Conservation (phyloP, 2,329 filamentous ascomycete genomes). For the Aphanocladium album region DNA sequence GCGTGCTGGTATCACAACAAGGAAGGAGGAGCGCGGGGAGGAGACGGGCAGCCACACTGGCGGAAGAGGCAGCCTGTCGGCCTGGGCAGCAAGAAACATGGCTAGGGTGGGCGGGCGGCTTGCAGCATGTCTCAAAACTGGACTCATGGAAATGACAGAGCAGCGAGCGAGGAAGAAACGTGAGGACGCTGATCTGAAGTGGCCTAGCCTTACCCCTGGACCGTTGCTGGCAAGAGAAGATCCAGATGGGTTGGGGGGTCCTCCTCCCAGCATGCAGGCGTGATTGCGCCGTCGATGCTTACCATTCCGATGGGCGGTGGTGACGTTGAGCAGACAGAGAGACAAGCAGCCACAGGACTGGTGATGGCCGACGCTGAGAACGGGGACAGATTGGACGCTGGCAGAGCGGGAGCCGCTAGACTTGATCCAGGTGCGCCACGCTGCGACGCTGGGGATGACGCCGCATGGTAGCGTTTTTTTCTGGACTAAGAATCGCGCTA, state of each 20-base stretch:
- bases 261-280: conserved; percentile 2
- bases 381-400: neutral
- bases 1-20: neutral
- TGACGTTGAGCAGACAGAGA: neutral
- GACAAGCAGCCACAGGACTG: conserved; percentile 2
- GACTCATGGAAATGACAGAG: neutral
- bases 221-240: neutral
- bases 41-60: neutral
- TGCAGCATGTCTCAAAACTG: neutral
- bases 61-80: no score
- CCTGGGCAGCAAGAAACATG: no score
- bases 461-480: neutral
- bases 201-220: conserved; percentile 4
- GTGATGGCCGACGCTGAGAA: neutral
- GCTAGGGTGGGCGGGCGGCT: neutral
- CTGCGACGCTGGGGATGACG: conserved; percentile 1
- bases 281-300: neutral
- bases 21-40: neutral
- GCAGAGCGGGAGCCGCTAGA: neutral
- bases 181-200: neutral
- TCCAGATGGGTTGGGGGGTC: conserved; percentile 3
- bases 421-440: conserved; percentile 2
- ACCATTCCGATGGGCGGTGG: neutral
- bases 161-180: neutral
- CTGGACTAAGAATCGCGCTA: neutral